These are phyloP conservation scores for Wolfiporia cocos DNA, from an alignment of 1,284 basidiomycete genomes.

Conservation along the genomic window DNA sequence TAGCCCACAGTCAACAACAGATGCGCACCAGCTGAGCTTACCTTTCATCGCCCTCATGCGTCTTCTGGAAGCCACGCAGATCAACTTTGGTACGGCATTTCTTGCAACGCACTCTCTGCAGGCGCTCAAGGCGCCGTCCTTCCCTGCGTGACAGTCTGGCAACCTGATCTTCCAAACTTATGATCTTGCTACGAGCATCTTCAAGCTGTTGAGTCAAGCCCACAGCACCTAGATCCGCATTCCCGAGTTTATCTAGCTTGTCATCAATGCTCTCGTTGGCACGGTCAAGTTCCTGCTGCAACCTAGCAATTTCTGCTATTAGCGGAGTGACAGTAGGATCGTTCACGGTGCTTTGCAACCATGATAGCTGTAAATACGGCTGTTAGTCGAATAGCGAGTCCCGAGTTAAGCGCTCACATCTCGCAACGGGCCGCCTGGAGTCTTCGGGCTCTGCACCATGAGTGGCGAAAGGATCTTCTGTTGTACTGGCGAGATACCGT, in stretches of 20 bases:
- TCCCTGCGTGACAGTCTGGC: slow-evolving; percentile 56
- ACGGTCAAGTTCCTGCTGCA: slow-evolving; percentile 64
- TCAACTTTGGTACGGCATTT: slow-evolving; percentile 63
- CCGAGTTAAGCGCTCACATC: slow-evolving; percentile 65
- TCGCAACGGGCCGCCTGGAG: slow-evolving; percentile 69
- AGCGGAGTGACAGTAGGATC: slow-evolving; percentile 52
- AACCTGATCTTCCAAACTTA: slow-evolving; percentile 59
- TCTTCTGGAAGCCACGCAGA: slow-evolving; percentile 33
- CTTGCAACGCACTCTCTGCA: slow-evolving; percentile 55
- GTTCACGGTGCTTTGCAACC: slow-evolving; percentile 53
- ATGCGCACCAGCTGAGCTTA: slow-evolving; percentile 15
- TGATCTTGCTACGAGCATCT: slow-evolving; percentile 54
- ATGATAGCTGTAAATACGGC: slow-evolving; percentile 46
- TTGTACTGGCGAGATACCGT: slow-evolving; percentile 65
- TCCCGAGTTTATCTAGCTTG: slow-evolving; percentile 76
- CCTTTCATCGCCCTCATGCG: slow-evolving; percentile 53
- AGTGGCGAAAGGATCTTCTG: slow-evolving; percentile 65
- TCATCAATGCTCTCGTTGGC: slow-evolving; percentile 83
- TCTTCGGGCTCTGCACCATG: slow-evolving; percentile 60
- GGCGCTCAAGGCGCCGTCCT: slow-evolving; percentile 50
- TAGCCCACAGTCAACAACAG: neutral
- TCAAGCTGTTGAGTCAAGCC: slow-evolving; percentile 64
- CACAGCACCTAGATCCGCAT: slow-evolving; percentile 67
- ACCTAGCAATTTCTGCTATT: slow-evolving; percentile 54
- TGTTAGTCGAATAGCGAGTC: no score